phyloP scores from a whole-genome alignment of 1,139 yeast species.

The Kodamaea plutei region DNA sequence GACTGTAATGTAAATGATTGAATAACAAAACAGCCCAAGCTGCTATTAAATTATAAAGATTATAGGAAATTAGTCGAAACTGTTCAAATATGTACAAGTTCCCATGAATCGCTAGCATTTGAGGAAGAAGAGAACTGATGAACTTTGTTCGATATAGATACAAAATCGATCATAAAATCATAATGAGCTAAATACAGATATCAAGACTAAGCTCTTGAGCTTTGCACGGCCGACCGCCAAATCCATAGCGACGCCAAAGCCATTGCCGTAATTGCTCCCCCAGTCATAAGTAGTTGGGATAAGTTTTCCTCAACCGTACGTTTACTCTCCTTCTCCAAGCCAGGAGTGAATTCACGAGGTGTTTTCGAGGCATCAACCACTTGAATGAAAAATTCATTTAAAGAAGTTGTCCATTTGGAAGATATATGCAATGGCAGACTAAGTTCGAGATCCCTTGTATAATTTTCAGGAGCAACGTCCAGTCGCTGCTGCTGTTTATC shows the following conservation, averaged over 20 bases:
- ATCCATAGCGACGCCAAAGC: slow-evolving; percentile 58
- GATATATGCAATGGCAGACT: slow-evolving; percentile 80
- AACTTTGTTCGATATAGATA: too few relatives aligned
- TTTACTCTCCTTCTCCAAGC: slow-evolving; percentile 56
- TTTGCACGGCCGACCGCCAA: slow-evolving; percentile 45
- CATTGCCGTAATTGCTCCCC: slow-evolving; percentile 65
- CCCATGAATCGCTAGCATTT: too few relatives aligned
- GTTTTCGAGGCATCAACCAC: slow-evolving; percentile 82
- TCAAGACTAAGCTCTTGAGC: too few relatives aligned
- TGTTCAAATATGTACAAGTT: too few relatives aligned
- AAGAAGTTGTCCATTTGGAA: slow-evolving; percentile 81
- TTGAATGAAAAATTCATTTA: slow-evolving; percentile 81
- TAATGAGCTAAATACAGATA: too few relatives aligned
- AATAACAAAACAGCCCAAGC: too few relatives aligned
- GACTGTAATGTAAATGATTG: too few relatives aligned
- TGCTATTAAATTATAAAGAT: too few relatives aligned
- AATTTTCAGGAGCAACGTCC: slow-evolving; percentile 82
- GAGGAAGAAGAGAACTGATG: too few relatives aligned
- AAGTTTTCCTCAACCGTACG: slow-evolving; percentile 38
- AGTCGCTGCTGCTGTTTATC: slow-evolving; percentile 93
- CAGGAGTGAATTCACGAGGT: slow-evolving; percentile 80
- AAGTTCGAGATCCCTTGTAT: slow-evolving; percentile 59
- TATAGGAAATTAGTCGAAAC: too few relatives aligned
- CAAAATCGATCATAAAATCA: too few relatives aligned
- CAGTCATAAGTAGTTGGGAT: slow-evolving; percentile 46